Evolutionary conservation across 352 stramenopile species (phyloP), one percentile per base, ranked within the genome.

Genomic region (Pythium grandisporangium): DNA sequence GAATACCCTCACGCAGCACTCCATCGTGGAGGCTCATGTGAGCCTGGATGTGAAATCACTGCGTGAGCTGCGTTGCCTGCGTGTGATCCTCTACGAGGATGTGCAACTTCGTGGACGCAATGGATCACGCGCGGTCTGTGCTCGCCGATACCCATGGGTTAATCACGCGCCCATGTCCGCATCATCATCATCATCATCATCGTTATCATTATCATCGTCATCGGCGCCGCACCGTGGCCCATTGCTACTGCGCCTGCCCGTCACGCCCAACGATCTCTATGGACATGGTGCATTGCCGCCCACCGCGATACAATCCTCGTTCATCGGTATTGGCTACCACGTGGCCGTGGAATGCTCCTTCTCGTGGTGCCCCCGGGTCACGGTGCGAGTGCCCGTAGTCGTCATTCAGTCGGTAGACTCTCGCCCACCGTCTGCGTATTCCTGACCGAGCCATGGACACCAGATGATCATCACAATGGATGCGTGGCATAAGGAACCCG

Each of bases 11-110:
- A 38, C 45, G 17, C 8, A 22, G 0, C 17, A 22, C 0, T 53
- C 45, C 1, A 27, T 16, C n/a, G 46, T 53, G 22, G 37, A 46
- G 27, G 24, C 45, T 13, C 30, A 23, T 4, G 45, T 53, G 6
- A 12, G 5, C 2, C 16, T 53, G 10, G 13, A 27, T 1, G n/a
- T 46, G 5, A 32, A 30, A 7, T 41, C 45, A 12, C 26, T 30
- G 5, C 27, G 40, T 5, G 16, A 3, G 0, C 45, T 46, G n/a
- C 45, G 46, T 29, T 34, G 41, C 12, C 20, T 47, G n/a, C 13
- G 25, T 27, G 23, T 53, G 10, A 10, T 29, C 7, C 25, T 53
- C 17, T 45, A 46, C 24, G 45, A 53, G 23, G 37, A 53, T 17
- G 37, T 39, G 12, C 17, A 20, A 37, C 30, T 53, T 16, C 26